phyloP scores from a whole-genome alignment of 768 basidiomycete genomes.

The Mycena sanguinolenta region DNA sequence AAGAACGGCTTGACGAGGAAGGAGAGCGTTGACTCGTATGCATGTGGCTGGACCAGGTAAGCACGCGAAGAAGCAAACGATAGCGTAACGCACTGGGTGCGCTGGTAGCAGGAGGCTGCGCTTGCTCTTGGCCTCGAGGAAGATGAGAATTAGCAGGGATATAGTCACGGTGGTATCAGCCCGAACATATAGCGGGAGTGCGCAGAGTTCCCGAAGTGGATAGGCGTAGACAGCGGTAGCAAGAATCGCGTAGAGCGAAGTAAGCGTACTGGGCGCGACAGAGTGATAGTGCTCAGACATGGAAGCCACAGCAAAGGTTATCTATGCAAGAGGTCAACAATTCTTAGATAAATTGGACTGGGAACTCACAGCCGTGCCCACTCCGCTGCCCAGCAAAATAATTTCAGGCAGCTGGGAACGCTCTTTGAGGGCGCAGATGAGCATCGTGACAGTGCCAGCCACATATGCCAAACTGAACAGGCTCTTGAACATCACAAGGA shows the following conservation, averaged over 20 bases:
- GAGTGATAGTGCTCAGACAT: slow-evolving; percentile 29
- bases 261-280: slow-evolving; percentile 20
- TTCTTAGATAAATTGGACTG: neutral
- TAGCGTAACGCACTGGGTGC: slow-evolving; percentile 16
- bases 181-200: neutral
- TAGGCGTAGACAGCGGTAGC: slow-evolving; percentile 12
- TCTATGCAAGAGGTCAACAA: neutral
- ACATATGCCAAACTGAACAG: slow-evolving; percentile 6
- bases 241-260: slow-evolving; percentile 9
- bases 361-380: slow-evolving; percentile 17
- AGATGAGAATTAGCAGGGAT: slow-evolving; percentile 14
- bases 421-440: neutral
- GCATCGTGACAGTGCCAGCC: neutral
- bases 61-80: neutral
- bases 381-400: neutral
- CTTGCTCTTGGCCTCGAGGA: slow-evolving; percentile 27
- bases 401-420: neutral
- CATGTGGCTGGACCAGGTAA: slow-evolving; percentile 12
- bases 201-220: neutral
- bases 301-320: slow-evolving; percentile 4
- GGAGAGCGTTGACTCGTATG: slow-evolving; percentile 30
- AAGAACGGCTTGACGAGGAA: slow-evolving; percentile 29
- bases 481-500: neutral
- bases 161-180: neutral
- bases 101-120: slow-evolving; percentile 19